These are phyloP conservation scores for Talaromyces rugulosus DNA, from an alignment of 2,329 filamentous ascomycete species.

Conservation along the genomic window DNA sequence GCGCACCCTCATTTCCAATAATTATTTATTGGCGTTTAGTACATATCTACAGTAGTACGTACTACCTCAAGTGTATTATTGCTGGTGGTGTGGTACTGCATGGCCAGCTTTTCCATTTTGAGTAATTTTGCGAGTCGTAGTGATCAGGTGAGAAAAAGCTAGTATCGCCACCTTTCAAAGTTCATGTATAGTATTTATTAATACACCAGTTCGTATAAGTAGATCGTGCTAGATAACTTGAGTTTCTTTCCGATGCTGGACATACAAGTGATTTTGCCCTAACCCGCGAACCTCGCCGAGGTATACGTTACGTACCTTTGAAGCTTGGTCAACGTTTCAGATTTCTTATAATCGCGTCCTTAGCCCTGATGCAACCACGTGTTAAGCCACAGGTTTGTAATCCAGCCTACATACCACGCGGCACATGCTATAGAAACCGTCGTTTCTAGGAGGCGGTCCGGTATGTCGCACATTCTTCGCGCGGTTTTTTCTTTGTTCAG, in stretches of 20 bases:
- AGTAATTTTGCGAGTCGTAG: not conserved
- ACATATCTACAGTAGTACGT: not conserved
- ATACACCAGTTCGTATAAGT: not conserved
- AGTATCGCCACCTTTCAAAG: not conserved
- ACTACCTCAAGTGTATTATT: not conserved
- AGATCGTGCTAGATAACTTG: not conserved
- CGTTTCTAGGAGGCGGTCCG: not conserved
- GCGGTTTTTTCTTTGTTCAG: not conserved
- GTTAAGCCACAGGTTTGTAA: not conserved
- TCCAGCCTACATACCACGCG: not conserved
- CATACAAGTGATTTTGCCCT: not conserved
- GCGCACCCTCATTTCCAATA: not conserved
- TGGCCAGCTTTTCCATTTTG: not conserved
- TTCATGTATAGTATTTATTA: not conserved
- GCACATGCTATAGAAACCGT: not conserved
- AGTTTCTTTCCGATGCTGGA: no score
- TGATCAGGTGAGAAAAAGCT: not conserved
- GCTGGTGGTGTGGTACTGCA: not conserved
- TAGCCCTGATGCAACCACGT: not conserved
- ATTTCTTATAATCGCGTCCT: not conserved
- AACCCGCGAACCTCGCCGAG: not conserved
- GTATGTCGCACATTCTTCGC: not conserved
- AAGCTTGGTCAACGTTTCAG: not conserved
- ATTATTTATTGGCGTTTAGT: not conserved
- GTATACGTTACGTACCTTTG: not conserved